Evolutionary conservation across 257 asterid genomes (phyloP).

Genomic region (Plantago elongata): DNA sequence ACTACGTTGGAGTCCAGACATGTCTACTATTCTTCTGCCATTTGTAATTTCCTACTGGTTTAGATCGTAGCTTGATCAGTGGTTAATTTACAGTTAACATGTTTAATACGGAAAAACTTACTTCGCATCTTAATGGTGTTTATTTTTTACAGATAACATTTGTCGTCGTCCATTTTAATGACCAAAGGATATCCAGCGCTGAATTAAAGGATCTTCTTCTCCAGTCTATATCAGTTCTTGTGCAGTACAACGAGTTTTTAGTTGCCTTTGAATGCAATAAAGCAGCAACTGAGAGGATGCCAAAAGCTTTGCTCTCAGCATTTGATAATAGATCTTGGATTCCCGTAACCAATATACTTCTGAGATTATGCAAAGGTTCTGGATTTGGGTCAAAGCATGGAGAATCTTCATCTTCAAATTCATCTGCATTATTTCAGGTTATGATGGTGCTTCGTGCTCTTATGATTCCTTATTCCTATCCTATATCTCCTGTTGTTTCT

Average conservation of each 20-base stretch:
- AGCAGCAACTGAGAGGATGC: constrained; percentile 68
- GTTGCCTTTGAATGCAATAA: constrained; percentile 82
- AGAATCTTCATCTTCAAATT: constrained; percentile 69
- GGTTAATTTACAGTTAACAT: neutral
- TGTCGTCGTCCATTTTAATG: constrained; percentile 77
- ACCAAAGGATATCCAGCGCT: constrained; percentile 88
- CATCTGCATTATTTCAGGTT: constrained; percentile 77
- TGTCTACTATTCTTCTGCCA: too few relatives aligned
- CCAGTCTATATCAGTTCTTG: constrained; percentile 84
- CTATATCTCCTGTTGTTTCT: constrained; percentile 11
- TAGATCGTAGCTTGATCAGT: neutral
- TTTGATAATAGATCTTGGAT: constrained; percentile 95
- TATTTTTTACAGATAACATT: constrained; percentile 64
- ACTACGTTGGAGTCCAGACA: too few relatives aligned
- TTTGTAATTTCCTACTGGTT: too few relatives aligned
- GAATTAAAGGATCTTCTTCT: constrained; percentile 92
- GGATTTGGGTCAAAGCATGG: constrained; percentile 80
- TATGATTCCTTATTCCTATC: neutral
- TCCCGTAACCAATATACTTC: constrained; percentile 80
- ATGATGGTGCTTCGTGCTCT: constrained; percentile 10
- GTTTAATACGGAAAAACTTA: neutral
- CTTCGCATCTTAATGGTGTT: neutral
- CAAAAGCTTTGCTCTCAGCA: constrained; percentile 75
- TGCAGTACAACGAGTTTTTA: constrained; percentile 78
- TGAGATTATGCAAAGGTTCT: constrained; percentile 76